Percentiles rank a stretch among this genome's conserved stretches.
phyloP scores from a whole-genome alignment of 192 early-diverging fungal genomes.

The Podila verticillata region DNA sequence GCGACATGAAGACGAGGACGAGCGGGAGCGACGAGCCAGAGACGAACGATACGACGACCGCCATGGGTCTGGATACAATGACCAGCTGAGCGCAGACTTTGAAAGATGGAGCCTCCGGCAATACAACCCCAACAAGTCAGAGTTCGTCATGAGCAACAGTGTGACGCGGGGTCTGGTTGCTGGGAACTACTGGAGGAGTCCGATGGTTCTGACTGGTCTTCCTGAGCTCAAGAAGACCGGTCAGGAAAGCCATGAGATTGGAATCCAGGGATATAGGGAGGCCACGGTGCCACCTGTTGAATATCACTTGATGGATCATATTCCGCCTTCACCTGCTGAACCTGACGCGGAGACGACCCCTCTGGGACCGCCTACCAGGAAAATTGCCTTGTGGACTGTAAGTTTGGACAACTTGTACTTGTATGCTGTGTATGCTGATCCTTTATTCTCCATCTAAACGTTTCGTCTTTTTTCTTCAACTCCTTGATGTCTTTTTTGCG shows the following conservation, averaged over 20 bases:
- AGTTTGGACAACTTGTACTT: background rate
- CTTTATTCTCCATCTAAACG: background rate
- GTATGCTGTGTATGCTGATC: too few relatives aligned
- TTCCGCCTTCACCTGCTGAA: background rate
- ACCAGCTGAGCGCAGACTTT: background rate
- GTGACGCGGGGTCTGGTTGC: background rate
- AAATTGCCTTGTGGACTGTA: background rate
- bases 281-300: background rate
- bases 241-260: background rate
- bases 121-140: background rate
- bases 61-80: background rate
- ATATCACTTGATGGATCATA: background rate
- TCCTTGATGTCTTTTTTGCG: too few relatives aligned
- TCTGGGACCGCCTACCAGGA: background rate
- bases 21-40: background rate
- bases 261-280: background rate
- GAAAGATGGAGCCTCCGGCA: background rate
- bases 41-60: background rate
- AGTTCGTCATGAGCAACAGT: background rate
- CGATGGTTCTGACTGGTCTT: background rate
- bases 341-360: background rate
- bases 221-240: too few relatives aligned
- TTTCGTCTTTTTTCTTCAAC: conserved; percentile 1
- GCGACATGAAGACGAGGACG: background rate
- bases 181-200: background rate